Conservation (phyloP, 257 asterid genomes). For the Verbena officinalis region DNA sequence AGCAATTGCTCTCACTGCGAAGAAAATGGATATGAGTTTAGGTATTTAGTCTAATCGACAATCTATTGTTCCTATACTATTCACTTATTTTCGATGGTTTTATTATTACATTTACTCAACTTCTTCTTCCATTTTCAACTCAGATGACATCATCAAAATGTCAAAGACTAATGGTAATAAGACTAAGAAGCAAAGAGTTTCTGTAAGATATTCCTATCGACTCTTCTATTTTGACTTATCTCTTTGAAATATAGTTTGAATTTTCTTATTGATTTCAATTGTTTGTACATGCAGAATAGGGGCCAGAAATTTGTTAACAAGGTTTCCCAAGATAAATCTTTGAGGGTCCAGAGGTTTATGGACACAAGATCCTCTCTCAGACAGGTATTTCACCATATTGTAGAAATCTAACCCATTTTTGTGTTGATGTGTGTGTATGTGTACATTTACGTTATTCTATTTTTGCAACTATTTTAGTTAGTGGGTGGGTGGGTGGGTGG, state of each 20-base stretch:
- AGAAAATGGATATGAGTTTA: conserved; percentile 91
- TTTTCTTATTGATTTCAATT: conserved; percentile 5
- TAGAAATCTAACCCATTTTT: neutral
- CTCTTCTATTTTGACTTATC: conserved; percentile 8
- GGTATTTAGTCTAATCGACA: conserved; percentile 47
- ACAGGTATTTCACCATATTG: conserved; percentile 51
- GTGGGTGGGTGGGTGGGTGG: neutral
- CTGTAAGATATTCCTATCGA: conserved; percentile 46
- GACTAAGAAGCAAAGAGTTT: conserved; percentile 67
- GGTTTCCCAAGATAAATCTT: conserved; percentile 49
- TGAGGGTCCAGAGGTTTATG: conserved; percentile 51
- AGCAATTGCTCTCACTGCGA: conserved; percentile 89
- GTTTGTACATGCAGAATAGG: conserved; percentile 47
- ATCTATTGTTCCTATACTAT: neutral
- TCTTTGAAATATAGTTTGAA: neutral
- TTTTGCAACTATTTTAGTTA: neutral
- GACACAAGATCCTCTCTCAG: conserved; percentile 63
- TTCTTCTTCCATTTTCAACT: conserved; percentile 20
- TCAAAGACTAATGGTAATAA: conserved; percentile 54
- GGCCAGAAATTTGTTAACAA: conserved; percentile 41
- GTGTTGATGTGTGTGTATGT: neutral
- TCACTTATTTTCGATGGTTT: neutral
- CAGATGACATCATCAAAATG: conserved; percentile 94
- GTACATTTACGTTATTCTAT: neutral
- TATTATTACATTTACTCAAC: neutral